Base-by-base conservation (phyloP, 2,329 filamentous ascomycete genomes). In the Colletotrichum cuscutae region DNA sequence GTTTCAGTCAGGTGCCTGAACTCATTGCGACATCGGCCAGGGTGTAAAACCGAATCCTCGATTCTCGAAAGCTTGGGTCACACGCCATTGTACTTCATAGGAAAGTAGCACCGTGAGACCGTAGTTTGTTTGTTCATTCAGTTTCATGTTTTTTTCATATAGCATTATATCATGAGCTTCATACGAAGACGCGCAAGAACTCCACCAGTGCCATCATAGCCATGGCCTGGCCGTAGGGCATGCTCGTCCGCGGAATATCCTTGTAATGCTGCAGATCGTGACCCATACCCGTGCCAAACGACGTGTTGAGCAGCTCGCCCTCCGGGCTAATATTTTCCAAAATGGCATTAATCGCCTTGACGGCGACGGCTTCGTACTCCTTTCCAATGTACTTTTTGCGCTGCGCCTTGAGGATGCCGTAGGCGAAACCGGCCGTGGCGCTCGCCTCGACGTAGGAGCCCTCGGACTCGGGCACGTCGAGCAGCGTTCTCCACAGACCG, bases 191-290 rank as follows among this genome's bases (percentile, higher is more conserved):
- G 60, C 92, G 86, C 81, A 94, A 79, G 76, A 92, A 93, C 82
- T 96, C 94, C 0, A 92, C 93, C 75, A 95, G 80, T 0, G 92
- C 91, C 91, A 95, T 95, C 75, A 95, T 94, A 0, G 92, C 93
- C 93, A 95, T 95, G 0, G 93, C 92, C 80, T 95, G 94, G 0
- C 94, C 94, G 77, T 95, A 95, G 7, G 93, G 94, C 94, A 95
- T 96, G 76, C 91, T 92, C 2, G 94, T 96, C 74, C 92, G 82
- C 1, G 91, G 88, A 71, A 96, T 95, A 75, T 94, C 89, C 81
- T 93, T 92, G 79, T 96, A 95, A 80, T 94, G 92, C 82, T 95
- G 89, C 78, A 95, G 80, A 70, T 88, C 88, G 75, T 89, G 86
- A 0, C 94, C 94, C 93, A 96, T 95, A 0, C 86, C 92, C 0